A percentile compares a stretch with the other conserved stretches of the same genome.
Conservation (phyloP, 2,329 filamentous ascomycete genomes). For the Clonostachys byssicola region DNA sequence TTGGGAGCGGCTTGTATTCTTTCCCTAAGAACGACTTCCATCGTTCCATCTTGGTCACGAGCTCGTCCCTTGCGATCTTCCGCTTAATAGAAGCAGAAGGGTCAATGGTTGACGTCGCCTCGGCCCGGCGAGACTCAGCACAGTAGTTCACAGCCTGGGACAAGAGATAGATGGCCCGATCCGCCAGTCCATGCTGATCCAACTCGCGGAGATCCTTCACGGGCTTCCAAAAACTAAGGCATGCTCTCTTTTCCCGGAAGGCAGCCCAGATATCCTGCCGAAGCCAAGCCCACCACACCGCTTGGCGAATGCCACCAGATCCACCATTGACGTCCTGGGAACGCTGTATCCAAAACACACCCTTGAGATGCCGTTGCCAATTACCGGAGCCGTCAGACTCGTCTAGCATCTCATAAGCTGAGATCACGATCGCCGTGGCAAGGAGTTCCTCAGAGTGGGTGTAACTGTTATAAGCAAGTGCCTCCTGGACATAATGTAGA, state of each 20-base stretch:
- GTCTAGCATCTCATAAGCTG: constrained; percentile 60
- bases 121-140: constrained; percentile 28
- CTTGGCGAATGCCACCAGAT: constrained; percentile 46
- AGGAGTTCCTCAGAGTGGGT: constrained; percentile 37
- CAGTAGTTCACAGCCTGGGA: constrained; percentile 53
- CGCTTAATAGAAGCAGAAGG: constrained; percentile 10
- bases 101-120: not conserved
- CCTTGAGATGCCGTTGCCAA: constrained; percentile 58
- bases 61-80: not conserved
- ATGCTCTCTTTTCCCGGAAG: constrained; percentile 47
- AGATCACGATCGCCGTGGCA: constrained; percentile 52
- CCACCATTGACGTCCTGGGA: constrained; percentile 56
- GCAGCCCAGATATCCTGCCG: constrained; percentile 61
- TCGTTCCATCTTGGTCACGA: constrained; percentile 14
- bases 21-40: constrained; percentile 24
- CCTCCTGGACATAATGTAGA: constrained; percentile 51
- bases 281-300: constrained; percentile 62
- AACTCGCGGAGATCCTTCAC: constrained; percentile 38
- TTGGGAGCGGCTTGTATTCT: constrained; percentile 33
- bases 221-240: constrained; percentile 54
- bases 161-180: constrained; percentile 29
- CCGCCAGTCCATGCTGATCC: constrained; percentile 44
- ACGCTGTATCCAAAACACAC: constrained; percentile 61
- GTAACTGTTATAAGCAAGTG: constrained; percentile 48
- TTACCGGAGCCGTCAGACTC: constrained; percentile 28